These are phyloP conservation scores for Eucalyptus regnans DNA, from an alignment of 345 rosid species.

Conservation along the genomic window DNA sequence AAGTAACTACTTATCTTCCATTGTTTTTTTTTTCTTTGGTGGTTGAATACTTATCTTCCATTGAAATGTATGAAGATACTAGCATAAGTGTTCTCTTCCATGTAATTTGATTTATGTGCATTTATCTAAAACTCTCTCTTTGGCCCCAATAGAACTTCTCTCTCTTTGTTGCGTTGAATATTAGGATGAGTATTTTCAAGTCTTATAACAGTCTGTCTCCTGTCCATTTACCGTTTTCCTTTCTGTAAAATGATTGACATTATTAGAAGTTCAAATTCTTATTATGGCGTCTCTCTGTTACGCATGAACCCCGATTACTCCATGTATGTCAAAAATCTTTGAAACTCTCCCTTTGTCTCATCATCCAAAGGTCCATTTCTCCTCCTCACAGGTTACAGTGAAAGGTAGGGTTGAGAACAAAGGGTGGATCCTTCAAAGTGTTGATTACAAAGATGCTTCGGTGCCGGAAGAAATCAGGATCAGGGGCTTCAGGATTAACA, in stretches of 20 bases:
- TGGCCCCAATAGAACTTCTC: background rate
- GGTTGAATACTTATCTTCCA: background rate
- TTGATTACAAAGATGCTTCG: slow-evolving; percentile 60
- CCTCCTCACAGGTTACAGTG: slow-evolving; percentile 38
- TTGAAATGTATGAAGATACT: background rate
- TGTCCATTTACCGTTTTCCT: background rate
- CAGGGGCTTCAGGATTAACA: slow-evolving; percentile 72
- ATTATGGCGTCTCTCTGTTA: background rate
- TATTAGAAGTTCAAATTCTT: background rate
- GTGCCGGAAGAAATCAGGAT: slow-evolving; percentile 67
- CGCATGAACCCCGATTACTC: background rate
- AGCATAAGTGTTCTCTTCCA: background rate
- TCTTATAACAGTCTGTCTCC: background rate
- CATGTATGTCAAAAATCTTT: background rate
- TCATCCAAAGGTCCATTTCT: background rate
- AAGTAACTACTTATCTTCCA: slow-evolving; percentile 15
- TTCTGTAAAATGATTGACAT: background rate
- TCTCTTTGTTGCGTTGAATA: background rate
- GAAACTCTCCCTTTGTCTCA: background rate
- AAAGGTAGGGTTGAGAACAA: slow-evolving; percentile 63
- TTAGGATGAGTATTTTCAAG: background rate
- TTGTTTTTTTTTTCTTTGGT: background rate
- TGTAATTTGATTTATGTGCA: background rate
- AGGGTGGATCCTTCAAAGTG: slow-evolving; percentile 68
- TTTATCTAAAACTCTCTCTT: background rate